Conservation (phyloP, 73 alveolate species). For the Paramecium sonneborni region DNA sequence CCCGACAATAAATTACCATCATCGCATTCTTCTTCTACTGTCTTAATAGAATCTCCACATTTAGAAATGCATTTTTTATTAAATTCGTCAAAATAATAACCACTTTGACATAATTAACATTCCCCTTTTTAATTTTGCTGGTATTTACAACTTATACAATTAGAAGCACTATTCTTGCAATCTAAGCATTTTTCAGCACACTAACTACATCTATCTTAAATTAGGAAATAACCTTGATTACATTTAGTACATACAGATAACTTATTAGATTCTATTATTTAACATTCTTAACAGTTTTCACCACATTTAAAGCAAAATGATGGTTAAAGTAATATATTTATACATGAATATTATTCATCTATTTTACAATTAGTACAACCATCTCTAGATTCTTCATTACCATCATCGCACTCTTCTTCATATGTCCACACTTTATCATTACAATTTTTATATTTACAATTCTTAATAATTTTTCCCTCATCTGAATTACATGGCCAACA, state of each 20-base stretch:
- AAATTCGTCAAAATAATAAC: neutral
- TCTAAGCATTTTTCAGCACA: neutral
- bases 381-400: neutral
- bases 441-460: neutral
- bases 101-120: neutral
- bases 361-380: slow-evolving; percentile 21
- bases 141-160: neutral
- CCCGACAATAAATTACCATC: neutral
- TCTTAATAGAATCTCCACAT: neutral
- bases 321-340: neutral
- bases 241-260: neutral
- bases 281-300: neutral
- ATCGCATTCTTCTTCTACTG: neutral
- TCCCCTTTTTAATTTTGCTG: neutral
- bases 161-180: neutral
- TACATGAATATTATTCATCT: neutral
- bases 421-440: neutral
- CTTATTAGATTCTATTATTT: neutral
- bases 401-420: slow-evolving; percentile 35
- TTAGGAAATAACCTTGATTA: neutral
- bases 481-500: neutral
- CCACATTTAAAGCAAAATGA: neutral
- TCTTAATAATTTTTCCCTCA: neutral
- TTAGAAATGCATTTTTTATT: neutral
- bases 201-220: neutral